Evolutionary conservation across 2,329 filamentous ascomycete genomes (phyloP), one percentile per base, ranked within the genome.

Genomic region (Talaromyces pinophilus): DNA sequence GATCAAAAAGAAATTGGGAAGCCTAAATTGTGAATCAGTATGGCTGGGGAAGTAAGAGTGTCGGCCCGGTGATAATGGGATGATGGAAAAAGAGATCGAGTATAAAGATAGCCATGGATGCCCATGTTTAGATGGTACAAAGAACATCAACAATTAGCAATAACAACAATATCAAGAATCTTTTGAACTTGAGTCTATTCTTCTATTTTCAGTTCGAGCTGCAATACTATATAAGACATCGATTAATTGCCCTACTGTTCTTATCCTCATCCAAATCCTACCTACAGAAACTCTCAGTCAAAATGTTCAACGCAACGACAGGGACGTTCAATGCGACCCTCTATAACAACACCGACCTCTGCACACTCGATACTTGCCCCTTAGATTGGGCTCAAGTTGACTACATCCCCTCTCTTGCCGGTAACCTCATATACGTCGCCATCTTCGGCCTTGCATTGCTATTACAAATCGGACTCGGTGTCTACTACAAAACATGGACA

Each of bases 341-440:
- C 19, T 33, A 44, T 13, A 30, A 63, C 35, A 48, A 67, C 35
- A 54, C 67, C 4, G 65, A 71, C 25, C 69, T 72, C 60, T 81
- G 80, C 69, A 80, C 77, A 10, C 55, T 79, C 35, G 70, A 72
- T 1, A 77, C 73, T 5, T 82, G 80, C 64, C 72, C 76, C 0
- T 65, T 81, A 28, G 61, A 48, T 28, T 68, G 67, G 40, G 79
- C 76, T 17, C 82, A 80, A 69, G 85, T 88, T 73, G 72, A 78
- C 62, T 90, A 88, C 75, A 79, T 81, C 38, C 83, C 88, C 33
- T 80, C 80, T 33, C 74, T 88, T 1, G 75, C 77, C 10, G 84
- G 84, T 67, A 89, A 89, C 71, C 75, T 79, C 55, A 67, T 80
- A 57, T 86, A 87, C 70, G 68, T 83, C 2, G 82, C 75, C 42